A percentile compares a stretch with the other conserved stretches of the same genome.
Conservation (phyloP, 495 filamentous ascomycete species). For the Amphirosellinia nigrospora region DNA sequence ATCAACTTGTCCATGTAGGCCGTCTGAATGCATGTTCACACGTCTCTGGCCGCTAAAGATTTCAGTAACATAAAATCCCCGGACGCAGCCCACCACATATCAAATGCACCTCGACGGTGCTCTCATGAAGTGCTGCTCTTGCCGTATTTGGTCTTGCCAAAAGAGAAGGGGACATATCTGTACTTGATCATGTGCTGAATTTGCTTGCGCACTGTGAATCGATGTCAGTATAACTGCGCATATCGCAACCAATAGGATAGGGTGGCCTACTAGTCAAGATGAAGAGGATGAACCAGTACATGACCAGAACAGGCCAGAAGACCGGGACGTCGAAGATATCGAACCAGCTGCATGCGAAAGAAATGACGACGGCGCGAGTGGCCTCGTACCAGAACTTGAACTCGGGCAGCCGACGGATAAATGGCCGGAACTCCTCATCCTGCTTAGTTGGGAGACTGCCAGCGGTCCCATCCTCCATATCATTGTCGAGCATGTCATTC, state of each 20-base stretch:
- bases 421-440: slow-evolving; percentile 96
- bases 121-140: slow-evolving; percentile 55
- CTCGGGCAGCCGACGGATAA: slow-evolving; percentile 93
- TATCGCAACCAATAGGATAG: not conserved
- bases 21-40: not conserved
- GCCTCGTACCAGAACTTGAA: slow-evolving; percentile 99
- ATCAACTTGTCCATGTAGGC: not conserved
- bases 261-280: slow-evolving; percentile 84
- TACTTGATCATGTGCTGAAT: slow-evolving; percentile 99
- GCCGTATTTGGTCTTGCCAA: slow-evolving; percentile 86
- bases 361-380: slow-evolving; percentile 83
- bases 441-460: slow-evolving; percentile 86
- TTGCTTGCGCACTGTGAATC: slow-evolving; percentile 82
- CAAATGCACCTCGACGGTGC: not conserved
- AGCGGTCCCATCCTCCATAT: slow-evolving; percentile 89
- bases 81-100: not conserved
- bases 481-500: slow-evolving; percentile 86
- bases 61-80: slow-evolving; percentile 7
- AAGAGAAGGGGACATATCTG: slow-evolving; percentile 94
- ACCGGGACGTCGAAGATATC: slow-evolving; percentile 93
- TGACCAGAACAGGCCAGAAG: slow-evolving; percentile 97
- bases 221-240: slow-evolving; percentile 34
- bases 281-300: slow-evolving; percentile 98
- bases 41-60: not conserved
- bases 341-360: slow-evolving; percentile 91